A percentile compares a stretch with the other conserved stretches of the same genome.
Conservation (phyloP, 1,284 basidiomycete species). For the Ceratobasidium sp. region DNA sequence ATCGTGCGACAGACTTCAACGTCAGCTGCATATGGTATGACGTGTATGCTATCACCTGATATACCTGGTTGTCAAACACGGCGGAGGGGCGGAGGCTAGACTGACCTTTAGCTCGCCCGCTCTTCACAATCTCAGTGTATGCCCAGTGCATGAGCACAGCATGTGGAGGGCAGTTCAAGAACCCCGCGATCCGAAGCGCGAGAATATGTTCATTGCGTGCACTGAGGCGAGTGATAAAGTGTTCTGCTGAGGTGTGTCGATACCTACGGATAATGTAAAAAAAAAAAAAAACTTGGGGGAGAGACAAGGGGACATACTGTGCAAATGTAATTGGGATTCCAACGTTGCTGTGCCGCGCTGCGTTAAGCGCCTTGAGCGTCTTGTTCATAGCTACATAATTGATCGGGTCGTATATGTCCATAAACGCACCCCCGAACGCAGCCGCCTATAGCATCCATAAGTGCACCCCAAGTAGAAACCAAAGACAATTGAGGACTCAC, state of each 20-base stretch:
- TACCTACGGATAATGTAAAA: conserved; percentile 69
- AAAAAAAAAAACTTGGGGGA: background rate
- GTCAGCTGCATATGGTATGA: conserved; percentile 67
- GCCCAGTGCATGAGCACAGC: conserved; percentile 97
- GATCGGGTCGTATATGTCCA: conserved; percentile 92
- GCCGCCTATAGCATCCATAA: conserved; percentile 74
- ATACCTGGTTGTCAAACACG: background rate
- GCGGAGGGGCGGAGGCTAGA: conserved; percentile 1
- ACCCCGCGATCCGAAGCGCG: conserved; percentile 90
- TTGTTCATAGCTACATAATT: conserved; percentile 94
- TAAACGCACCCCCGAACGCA: conserved; percentile 92
- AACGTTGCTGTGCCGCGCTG: conserved; percentile 90
- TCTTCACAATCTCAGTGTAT: conserved; percentile 81
- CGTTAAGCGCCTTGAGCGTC: conserved; percentile 94
- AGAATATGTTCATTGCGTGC: conserved; percentile 92
- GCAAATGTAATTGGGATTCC: conserved; percentile 94
- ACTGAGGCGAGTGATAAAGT: conserved; percentile 86
- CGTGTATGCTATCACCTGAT: conserved; percentile 65
- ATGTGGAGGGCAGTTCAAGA: conserved; percentile 86
- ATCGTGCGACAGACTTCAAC: conserved; percentile 85
- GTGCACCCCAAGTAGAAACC: background rate
- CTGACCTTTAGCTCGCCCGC: conserved; percentile 36
- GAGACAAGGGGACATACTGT: conserved; percentile 70
- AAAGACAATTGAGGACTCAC: conserved; percentile 62
- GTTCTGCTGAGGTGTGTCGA: conserved; percentile 78